Evolutionary conservation across 179 eudicot species (phyloP).

Genomic region (Carnegiea gigantea): DNA sequence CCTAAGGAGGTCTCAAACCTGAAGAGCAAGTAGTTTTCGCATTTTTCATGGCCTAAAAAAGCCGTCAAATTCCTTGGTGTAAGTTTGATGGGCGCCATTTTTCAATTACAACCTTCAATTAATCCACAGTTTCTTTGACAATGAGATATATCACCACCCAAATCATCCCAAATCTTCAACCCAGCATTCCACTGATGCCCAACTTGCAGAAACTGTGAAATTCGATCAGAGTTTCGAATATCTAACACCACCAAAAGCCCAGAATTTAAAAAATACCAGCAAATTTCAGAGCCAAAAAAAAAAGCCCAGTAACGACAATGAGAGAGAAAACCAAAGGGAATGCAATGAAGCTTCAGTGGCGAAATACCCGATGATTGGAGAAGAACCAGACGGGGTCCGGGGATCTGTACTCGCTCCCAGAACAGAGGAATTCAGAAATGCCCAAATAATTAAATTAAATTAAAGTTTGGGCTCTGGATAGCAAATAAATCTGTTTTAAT

Average conservation of each 20-base stretch:
- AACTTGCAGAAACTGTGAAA: background rate
- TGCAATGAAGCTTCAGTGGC: background rate
- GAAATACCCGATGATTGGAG: too few relatives aligned
- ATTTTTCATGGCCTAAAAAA: conserved; percentile 27
- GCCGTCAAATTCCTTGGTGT: too few relatives aligned
- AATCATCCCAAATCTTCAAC: background rate
- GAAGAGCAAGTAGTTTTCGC: conserved; percentile 50
- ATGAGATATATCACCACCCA: background rate
- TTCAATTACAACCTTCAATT: background rate
- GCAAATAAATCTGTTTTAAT: too few relatives aligned
- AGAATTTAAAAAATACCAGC: too few relatives aligned
- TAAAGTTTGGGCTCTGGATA: too few relatives aligned
- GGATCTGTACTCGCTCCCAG: too few relatives aligned
- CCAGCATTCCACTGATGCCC: background rate
- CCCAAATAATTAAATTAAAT: too few relatives aligned
- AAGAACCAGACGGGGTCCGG: too few relatives aligned
- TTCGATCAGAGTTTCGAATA: background rate
- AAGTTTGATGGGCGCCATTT: background rate
- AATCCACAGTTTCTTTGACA: too few relatives aligned
- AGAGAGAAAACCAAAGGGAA: background rate
- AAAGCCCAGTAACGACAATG: too few relatives aligned
- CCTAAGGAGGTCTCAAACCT: conserved; percentile 51
- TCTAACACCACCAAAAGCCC: background rate
- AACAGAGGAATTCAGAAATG: too few relatives aligned
- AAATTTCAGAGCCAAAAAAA: background rate